Base-by-base conservation (phyloP, 306 rosid genomes). In the Vicia faba region DNA sequence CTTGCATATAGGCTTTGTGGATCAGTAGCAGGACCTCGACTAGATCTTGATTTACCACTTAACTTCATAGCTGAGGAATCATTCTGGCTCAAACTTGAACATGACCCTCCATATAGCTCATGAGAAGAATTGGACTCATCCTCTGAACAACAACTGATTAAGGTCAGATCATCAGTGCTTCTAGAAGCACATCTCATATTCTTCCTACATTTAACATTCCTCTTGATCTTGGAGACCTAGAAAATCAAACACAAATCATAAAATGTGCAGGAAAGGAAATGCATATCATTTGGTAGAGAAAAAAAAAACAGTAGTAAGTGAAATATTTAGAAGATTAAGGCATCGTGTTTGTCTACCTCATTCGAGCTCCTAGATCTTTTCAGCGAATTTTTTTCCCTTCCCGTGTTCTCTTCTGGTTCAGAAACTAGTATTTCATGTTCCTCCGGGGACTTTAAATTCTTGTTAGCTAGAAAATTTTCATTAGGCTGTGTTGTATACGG, bases 1-100 rank as follows among this genome's bases (percentile, higher is more conserved):
- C 91, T 89, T 74, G 96, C 98, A 73, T 92, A 89, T 46, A 92
- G 76, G 65, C 96, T 92, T 36, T 92, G 98, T 9, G 98, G 89
- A 59, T 89, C 96, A 28, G 93, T 81, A 68, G 96, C 93, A 41
- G 96, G 71, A 44, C 89, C 93, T 79, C 85, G 77, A 63, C 67
- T 80, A 11, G 89, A 77, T 78, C 82, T 89, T 1, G 89, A 75
- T 78, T 87, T 89, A 0, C 84, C 81, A n/a, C 75, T 84, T 63
- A 40, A 71, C 61, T 68, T 66, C 12, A 63, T 61, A 74, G 77
- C 23, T 58, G 61, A 23, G 50, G 65, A 56, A 46, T 36, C 78
- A 55, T 82, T 81, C 2, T 68, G 77, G 56, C 72, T 83, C 69
- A 77, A 75, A 49, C 80, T 68, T 63, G 91, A 84, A 61, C 82